phyloP scores from a whole-genome alignment of 768 basidiomycete genomes.

The Boletus subcaerulescens region DNA sequence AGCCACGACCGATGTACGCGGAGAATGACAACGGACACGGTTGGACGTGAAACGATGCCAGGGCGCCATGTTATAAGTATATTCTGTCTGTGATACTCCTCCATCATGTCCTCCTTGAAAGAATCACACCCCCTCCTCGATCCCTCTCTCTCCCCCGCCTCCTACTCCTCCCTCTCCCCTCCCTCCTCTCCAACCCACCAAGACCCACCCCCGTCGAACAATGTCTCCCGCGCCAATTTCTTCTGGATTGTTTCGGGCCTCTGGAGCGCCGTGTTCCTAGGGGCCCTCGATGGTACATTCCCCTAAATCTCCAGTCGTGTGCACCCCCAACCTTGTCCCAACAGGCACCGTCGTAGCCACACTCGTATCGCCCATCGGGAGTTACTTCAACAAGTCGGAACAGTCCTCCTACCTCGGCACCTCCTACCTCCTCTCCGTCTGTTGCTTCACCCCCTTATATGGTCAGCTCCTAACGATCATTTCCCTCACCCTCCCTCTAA shows the following conservation, averaged over 20 bases:
- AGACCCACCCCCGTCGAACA: constrained; percentile 35
- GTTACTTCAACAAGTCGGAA: constrained; percentile 75
- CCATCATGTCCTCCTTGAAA: constrained; percentile 37
- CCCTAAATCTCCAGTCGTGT: background rate
- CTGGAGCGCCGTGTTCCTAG: constrained; percentile 82
- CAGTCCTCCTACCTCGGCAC: constrained; percentile 87
- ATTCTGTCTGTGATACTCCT: constrained; percentile 9
- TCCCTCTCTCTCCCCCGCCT: constrained; percentile 30
- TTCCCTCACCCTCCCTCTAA: constrained; percentile 8
- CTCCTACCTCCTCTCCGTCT: constrained; percentile 81
- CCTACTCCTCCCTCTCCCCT: constrained; percentile 44
- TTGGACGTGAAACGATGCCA: constrained; percentile 20
- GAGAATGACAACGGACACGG: constrained; percentile 28
- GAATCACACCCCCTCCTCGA: constrained; percentile 59
- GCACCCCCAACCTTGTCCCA: background rate
- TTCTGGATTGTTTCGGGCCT: constrained; percentile 72
- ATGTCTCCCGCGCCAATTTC: constrained; percentile 52
- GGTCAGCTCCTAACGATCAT: constrained; percentile 42
- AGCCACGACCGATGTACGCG: constrained; percentile 24
- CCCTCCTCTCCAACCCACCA: constrained; percentile 30
- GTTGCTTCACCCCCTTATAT: constrained; percentile 89
- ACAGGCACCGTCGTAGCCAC: constrained; percentile 83
- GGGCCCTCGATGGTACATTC: constrained; percentile 75
- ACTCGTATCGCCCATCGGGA: constrained; percentile 79
- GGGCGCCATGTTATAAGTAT: constrained; percentile 20